A percentile compares a stretch with the other conserved stretches of the same genome.
These are phyloP conservation scores for Apiospora aurea DNA, from an alignment of 2,329 filamentous ascomycete species.

Conservation along the genomic window DNA sequence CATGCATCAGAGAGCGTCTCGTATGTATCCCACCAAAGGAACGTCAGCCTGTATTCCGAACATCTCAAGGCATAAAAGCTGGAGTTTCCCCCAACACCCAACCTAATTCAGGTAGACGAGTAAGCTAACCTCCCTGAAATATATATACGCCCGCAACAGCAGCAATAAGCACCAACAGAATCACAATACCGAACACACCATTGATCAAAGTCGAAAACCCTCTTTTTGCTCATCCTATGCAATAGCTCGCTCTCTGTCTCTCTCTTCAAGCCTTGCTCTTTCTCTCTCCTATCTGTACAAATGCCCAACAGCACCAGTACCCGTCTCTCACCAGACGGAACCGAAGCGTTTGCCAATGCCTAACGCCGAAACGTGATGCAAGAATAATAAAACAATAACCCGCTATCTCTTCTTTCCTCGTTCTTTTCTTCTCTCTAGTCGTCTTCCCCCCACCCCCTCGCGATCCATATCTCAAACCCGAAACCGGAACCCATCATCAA, in stretches of 20 bases:
- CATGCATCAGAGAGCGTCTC: neutral
- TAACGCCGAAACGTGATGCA: neutral
- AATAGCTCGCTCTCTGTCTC: neutral
- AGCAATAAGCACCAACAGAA: neutral
- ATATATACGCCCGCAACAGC: neutral
- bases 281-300: neutral
- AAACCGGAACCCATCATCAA: conserved; percentile 65
- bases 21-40: too few relatives aligned
- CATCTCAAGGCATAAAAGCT: neutral
- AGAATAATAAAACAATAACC: neutral
- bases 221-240: neutral
- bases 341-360: neutral
- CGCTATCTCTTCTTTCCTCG: neutral
- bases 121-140: neutral
- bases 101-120: too few relatives aligned
- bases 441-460: neutral
- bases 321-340: conserved; percentile 5
- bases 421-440: neutral
- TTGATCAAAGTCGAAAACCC: too few relatives aligned
- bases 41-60: too few relatives aligned
- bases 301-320: neutral
- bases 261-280: neutral
- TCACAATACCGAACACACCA: neutral
- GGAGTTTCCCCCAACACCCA: neutral
- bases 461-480: conserved; percentile 33